A percentile compares a stretch with the other conserved stretches of the same genome.
These are phyloP conservation scores for Ascodesmis nigricans DNA, from an alignment of 495 filamentous ascomycete genomes.

Conservation along the genomic window DNA sequence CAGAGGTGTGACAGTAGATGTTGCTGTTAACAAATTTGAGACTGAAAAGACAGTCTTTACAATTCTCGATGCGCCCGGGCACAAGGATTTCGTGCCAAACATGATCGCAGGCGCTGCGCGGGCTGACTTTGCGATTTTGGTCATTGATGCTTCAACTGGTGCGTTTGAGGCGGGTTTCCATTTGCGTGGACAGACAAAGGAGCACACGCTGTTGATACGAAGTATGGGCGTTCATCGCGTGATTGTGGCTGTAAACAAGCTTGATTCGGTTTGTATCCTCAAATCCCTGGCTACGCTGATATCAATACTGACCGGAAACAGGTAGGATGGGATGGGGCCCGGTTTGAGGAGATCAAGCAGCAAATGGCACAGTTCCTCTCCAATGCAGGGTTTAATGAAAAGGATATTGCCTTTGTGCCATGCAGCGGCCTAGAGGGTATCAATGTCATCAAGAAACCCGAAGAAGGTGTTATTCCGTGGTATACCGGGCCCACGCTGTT, in stretches of 20 bases:
- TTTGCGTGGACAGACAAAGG: constrained; percentile 78
- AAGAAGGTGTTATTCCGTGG: constrained; percentile 36
- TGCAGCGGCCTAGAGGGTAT: constrained; percentile 74
- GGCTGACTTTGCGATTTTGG: constrained; percentile 87
- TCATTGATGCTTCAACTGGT: constrained; percentile 70
- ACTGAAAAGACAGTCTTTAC: constrained; percentile 72
- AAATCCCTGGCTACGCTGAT: background rate
- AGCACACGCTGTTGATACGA: constrained; percentile 71
- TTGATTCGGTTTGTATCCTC: constrained; percentile 31
- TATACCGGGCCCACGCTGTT: constrained; percentile 60
- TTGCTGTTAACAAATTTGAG: constrained; percentile 82
- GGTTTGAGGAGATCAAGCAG: constrained; percentile 66
- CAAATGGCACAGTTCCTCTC: constrained; percentile 67
- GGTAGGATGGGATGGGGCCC: constrained; percentile 52
- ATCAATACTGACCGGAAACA: constrained; percentile 13
- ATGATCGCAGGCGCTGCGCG: constrained; percentile 96
- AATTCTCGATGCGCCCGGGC: constrained; percentile 85
- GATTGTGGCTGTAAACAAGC: constrained; percentile 84
- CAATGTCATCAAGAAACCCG: constrained; percentile 45
- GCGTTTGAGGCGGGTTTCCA: constrained; percentile 84
- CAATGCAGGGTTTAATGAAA: constrained; percentile 53
- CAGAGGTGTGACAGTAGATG: constrained; percentile 83
- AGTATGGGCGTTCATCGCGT: constrained; percentile 80
- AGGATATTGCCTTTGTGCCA: constrained; percentile 67
- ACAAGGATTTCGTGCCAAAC: constrained; percentile 89